phyloP scores from a whole-genome alignment of 805 yeast species.

The Candida schatavii region DNA sequence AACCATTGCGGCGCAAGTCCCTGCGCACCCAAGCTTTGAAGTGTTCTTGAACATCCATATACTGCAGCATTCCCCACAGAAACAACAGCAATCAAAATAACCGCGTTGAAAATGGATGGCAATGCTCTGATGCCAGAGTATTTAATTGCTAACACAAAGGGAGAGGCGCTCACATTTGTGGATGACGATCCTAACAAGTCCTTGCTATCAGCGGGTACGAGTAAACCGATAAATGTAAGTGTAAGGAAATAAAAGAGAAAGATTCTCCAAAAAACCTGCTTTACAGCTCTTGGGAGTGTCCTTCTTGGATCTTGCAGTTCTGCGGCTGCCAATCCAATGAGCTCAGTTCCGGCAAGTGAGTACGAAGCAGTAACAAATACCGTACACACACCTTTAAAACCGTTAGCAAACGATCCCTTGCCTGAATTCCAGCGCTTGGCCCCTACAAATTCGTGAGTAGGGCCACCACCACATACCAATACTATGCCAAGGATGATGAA shows the following conservation, averaged over 20 bases:
- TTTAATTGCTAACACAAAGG: slow-evolving; percentile 70
- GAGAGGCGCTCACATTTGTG: slow-evolving; percentile 61
- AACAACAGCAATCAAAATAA: slow-evolving; percentile 66
- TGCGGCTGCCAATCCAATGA: slow-evolving; percentile 38
- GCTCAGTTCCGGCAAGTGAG: slow-evolving; percentile 35
- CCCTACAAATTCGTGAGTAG: slow-evolving; percentile 33
- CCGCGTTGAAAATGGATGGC: slow-evolving; percentile 73
- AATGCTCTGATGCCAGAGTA: slow-evolving; percentile 60
- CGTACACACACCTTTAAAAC: slow-evolving; percentile 38
- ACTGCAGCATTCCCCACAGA: slow-evolving; percentile 78
- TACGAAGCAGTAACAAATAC: slow-evolving; percentile 38
- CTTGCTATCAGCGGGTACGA: slow-evolving; percentile 51
- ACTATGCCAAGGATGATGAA: slow-evolving; percentile 35
- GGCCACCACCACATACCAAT: slow-evolving; percentile 39
- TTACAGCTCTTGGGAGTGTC: slow-evolving; percentile 40
- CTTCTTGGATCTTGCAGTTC: slow-evolving; percentile 39
- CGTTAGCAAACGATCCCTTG: slow-evolving; percentile 35
- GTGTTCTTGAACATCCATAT: slow-evolving; percentile 69
- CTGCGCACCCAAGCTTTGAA: slow-evolving; percentile 66
- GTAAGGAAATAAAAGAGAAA: slow-evolving; percentile 37
- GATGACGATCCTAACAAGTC: slow-evolving; percentile 41
- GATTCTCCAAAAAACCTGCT: slow-evolving; percentile 44
- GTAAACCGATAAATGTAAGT: slow-evolving; percentile 32
- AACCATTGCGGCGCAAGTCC: slow-evolving; percentile 59
- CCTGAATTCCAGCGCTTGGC: slow-evolving; percentile 25